phyloP scores from a whole-genome alignment of 164 flowering plant species.

The Liquidambar formosana region DNA sequence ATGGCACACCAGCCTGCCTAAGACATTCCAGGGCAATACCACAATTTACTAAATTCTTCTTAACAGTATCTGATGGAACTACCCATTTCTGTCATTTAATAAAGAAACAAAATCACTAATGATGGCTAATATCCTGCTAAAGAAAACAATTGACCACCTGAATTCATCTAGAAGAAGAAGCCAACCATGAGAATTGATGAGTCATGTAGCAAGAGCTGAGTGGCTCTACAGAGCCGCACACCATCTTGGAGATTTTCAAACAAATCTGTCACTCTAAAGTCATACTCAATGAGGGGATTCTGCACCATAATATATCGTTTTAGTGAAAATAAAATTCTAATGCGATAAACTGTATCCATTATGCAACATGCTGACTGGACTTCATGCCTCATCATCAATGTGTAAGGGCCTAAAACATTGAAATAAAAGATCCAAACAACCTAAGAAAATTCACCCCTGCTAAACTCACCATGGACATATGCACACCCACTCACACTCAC shows the following conservation, averaged over 20 bases:
- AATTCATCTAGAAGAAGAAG: neutral
- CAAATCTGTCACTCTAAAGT: constrained; percentile 65
- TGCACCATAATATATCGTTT: constrained; percentile 32
- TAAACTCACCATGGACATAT: neutral
- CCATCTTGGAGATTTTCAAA: constrained; percentile 92
- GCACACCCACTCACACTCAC: neutral
- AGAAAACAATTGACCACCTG: neutral
- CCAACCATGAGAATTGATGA: constrained; percentile 78
- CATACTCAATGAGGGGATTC: constrained; percentile 74
- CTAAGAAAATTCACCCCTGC: neutral
- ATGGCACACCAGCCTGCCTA: constrained; percentile 59
- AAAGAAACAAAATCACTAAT: constrained; percentile 13
- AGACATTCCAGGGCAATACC: constrained; percentile 68
- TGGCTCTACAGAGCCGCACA: constrained; percentile 78
- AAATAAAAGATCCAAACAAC: neutral
- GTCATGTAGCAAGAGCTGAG: constrained; percentile 70
- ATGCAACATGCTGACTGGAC: neutral
- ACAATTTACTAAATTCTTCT: constrained; percentile 75
- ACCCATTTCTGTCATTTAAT: constrained; percentile 59
- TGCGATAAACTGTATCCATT: neutral
- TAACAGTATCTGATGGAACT: constrained; percentile 76
- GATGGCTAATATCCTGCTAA: neutral
- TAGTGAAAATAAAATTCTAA: constrained; percentile 1
- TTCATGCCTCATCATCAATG: neutral
- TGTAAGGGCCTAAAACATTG: neutral